phyloP scores from a whole-genome alignment of 345 rosid species.

The Cardamine chenopodiifolia region DNA sequence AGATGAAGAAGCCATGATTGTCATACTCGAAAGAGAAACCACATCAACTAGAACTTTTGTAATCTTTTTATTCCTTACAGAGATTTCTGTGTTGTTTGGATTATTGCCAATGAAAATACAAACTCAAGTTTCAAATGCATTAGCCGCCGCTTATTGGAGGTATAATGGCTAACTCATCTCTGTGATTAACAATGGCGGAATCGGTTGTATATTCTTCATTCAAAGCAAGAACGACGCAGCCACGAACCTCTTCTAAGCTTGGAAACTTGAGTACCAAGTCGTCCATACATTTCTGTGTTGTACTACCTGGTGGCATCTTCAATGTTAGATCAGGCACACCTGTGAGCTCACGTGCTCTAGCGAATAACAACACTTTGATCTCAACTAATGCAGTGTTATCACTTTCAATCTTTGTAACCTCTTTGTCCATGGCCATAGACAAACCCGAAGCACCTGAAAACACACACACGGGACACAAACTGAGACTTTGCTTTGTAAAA shows the following conservation, averaged over 20 bases:
- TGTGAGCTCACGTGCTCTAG: conserved; percentile 82
- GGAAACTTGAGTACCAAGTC: conserved; percentile 66
- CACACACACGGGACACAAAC: background rate
- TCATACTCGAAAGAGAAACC: background rate
- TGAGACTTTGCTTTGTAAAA: background rate
- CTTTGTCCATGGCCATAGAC: conserved; percentile 32
- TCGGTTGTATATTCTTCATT: conserved; percentile 74
- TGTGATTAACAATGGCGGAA: conserved; percentile 59
- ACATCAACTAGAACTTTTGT: conserved; percentile 11
- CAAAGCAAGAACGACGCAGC: conserved; percentile 77
- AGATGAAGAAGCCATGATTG: background rate
- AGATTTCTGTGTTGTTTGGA: background rate
- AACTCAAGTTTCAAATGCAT: background rate
- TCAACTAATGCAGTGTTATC: conserved; percentile 44
- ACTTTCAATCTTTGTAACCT: conserved; percentile 16
- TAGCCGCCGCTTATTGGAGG: conserved; percentile 99
- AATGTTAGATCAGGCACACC: conserved; percentile 58
- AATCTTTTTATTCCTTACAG: background rate
- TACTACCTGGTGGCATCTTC: conserved; percentile 65
- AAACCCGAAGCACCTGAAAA: conserved; percentile 7
- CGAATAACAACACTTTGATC: conserved; percentile 79
- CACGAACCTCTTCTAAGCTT: conserved; percentile 60
- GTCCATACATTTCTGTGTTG: conserved; percentile 65
- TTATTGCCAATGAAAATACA: conserved; percentile 10
- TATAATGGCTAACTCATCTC: conserved; percentile 89